Evolutionary conservation across 176 grass and related monocot genomes (phyloP), one percentile per base, ranked within the genome.

Genomic region (Secale cereale): DNA sequence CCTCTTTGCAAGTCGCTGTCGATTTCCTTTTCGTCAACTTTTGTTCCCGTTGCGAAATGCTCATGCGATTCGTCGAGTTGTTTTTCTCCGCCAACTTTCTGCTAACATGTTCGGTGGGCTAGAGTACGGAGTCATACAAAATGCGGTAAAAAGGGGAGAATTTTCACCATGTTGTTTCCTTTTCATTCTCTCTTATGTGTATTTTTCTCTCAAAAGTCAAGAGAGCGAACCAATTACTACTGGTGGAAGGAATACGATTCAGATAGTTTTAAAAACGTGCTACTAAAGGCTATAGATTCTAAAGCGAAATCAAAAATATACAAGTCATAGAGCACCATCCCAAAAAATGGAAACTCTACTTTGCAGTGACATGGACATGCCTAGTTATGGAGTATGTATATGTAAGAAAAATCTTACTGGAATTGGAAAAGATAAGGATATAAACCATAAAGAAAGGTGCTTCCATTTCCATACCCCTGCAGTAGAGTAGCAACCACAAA

Each of bases 1-100:
- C 35, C 76, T 45, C 80, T 82, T 81, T 85, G 63, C 22, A 45
- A 86, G 77, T 78, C 82, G 72, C 30, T 69, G 28, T 80, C 79
- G 35, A 14, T 15, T 32, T 79, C 52, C 7, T 72, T 73, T 41
- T 20, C 31, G 6, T 27, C 60, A 52, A 69, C 29, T 35, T 33
- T 29, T 75, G 27, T 64, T 84, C 28, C 12, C 63, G 14, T 76
- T 65, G 59, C 59, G 29, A 19, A 32, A 79, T 43, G 59, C 22
- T 2, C 12, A 65, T 22, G 4, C 83, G 43, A 56, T 59, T 11
- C 45, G 59, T 60, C 46, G 15, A 66, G 54, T 75, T 80, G 15
- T 5, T 35, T 35, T 2, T 6, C n/a, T 36, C 28, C 1, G 10
- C 56, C 22, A 74, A 5, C 31, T 52, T 83, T 40, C 23, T 59